A percentile compares a stretch with the other conserved stretches of the same genome.
phyloP scores from a whole-genome alignment of 2,329 filamentous ascomycete genomes.

The Cytospora piceae region DNA sequence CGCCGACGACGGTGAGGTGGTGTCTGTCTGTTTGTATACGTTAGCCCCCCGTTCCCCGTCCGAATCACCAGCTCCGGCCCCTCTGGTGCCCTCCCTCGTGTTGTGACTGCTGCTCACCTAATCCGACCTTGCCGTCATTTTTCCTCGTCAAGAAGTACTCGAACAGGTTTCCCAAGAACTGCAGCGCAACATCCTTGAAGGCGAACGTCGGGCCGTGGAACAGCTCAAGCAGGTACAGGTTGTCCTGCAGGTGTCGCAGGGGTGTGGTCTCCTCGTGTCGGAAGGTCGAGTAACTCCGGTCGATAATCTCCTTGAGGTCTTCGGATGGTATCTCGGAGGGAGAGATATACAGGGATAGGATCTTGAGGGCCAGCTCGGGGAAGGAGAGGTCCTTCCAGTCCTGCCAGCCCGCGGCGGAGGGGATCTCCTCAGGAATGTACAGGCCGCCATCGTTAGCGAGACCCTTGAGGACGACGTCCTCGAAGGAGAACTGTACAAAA shows the following conservation, averaged over 20 bases:
- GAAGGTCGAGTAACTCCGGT: slow-evolving; percentile 88
- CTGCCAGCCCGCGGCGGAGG: slow-evolving; percentile 52
- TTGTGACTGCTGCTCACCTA: slow-evolving; percentile 42
- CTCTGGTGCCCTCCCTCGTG: neutral
- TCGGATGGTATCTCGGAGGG: slow-evolving; percentile 76
- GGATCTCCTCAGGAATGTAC: slow-evolving; percentile 85
- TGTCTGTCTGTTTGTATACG: slow-evolving; percentile 63
- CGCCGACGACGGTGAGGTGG: slow-evolving; percentile 84
- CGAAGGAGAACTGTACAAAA: slow-evolving; percentile 73
- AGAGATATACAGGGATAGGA: slow-evolving; percentile 88
- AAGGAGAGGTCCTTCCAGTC: slow-evolving; percentile 81
- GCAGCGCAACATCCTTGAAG: slow-evolving; percentile 93
- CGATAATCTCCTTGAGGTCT: slow-evolving; percentile 83
- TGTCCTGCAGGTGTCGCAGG: slow-evolving; percentile 74
- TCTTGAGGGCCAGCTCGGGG: slow-evolving; percentile 78
- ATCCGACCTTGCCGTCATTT: slow-evolving; percentile 69
- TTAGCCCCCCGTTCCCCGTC: slow-evolving; percentile 30
- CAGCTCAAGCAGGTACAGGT: slow-evolving; percentile 86
- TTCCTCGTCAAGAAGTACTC: slow-evolving; percentile 81
- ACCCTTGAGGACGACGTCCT: slow-evolving; percentile 87
- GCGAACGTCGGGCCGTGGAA: slow-evolving; percentile 96
- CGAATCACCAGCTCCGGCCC: slow-evolving; percentile 6
- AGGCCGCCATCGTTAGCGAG: slow-evolving; percentile 85
- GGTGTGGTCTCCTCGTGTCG: slow-evolving; percentile 78
- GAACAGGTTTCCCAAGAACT: slow-evolving; percentile 95